Base-by-base conservation (phyloP, 371 early-diverging fungal species). In the Batkoa obscura region DNA sequence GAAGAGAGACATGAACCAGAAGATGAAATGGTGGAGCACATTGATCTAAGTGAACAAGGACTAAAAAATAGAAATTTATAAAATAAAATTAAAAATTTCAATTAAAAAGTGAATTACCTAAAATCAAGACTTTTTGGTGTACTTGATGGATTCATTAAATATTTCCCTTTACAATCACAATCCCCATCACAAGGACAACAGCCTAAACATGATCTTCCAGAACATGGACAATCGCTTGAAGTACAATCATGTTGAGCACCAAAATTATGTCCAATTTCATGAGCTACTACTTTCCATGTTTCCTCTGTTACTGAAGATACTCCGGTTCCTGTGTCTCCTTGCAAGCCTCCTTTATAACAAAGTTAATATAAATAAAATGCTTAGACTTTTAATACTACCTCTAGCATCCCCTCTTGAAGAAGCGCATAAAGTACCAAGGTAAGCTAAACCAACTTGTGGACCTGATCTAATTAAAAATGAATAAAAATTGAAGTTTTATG, bases 281-380 rank as follows among this genome's bases (percentile, higher is more conserved):
- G 96, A 9, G 94, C 96, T 4, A 94, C 84, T 0, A 94, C 89
- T 66, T 89, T 86, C 93, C 93, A 96, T 63, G 90, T 90, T 47
- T 80, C 81, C 10, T 79, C 72, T 35, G 81, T 81, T 30, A 80
- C 72, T 0, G 92, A 81, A n/a, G 89, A 88, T 0, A 95, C 84
- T 32, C 83, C 93, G 5, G 89, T 80, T 10, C 94, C 94, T 0
- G 90, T 80, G 1, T 81, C 79, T 62, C 62, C 76, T 52, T 78
- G 71, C 8, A 58, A 62, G n/a, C 63, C 63, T 23, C 23, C 23
- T 23, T 23, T 23, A 23, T 43, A 56, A 10, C 32, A 41, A 9
- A 58, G 59, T 30, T 55, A 52, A 12, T 15, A 41, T 10, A n/a
- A 17, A 38, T 43, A 41, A 10, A 8, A 51, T 53, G 32, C 45